Conservation (phyloP, 257 asterid species). For the Penstemon eatonii region DNA sequence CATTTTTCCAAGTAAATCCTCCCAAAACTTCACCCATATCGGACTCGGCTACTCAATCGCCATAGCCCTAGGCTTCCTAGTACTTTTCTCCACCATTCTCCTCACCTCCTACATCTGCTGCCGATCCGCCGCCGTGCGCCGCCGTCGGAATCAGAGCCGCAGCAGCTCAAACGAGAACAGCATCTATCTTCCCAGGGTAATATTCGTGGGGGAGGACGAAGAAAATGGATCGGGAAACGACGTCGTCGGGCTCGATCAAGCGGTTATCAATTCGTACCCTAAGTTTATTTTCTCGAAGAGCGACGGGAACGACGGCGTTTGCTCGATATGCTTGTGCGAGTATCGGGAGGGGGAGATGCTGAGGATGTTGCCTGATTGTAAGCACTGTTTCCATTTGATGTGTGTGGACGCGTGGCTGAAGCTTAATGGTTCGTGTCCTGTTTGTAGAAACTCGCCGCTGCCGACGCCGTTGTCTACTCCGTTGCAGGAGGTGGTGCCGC, state of each 20-base stretch:
- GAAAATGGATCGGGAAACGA: no score
- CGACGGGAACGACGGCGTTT: neutral
- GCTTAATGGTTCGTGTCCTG: conserved; percentile 45
- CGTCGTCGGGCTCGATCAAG: no score
- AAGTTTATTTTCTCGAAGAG: no score
- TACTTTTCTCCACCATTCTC: conserved; percentile 67
- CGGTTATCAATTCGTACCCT: no score
- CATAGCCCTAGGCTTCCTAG: conserved; percentile 76
- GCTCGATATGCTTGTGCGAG: conserved; percentile 52
- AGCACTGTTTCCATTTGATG: conserved; percentile 42
- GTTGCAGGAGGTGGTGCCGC: conserved; percentile 14
- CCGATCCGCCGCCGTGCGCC: conserved; percentile 63
- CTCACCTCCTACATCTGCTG: conserved; percentile 81
- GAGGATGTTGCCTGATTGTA: conserved; percentile 46
- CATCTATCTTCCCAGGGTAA: no score
- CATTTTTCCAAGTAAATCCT: conserved; percentile 20
- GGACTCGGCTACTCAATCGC: conserved; percentile 83
- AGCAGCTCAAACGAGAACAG: conserved; percentile 29
- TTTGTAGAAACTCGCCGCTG: conserved; percentile 44
- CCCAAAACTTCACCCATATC: conserved; percentile 39
- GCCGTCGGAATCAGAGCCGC: conserved; percentile 34
- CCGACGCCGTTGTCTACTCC: conserved; percentile 22
- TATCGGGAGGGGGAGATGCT: conserved; percentile 39
- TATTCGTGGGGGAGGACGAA: no score
- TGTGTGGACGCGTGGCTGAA: conserved; percentile 56